Evolutionary conservation across 371 early-diverging fungal species (phyloP).

Genomic region (Rhizopus arrhizus): DNA sequence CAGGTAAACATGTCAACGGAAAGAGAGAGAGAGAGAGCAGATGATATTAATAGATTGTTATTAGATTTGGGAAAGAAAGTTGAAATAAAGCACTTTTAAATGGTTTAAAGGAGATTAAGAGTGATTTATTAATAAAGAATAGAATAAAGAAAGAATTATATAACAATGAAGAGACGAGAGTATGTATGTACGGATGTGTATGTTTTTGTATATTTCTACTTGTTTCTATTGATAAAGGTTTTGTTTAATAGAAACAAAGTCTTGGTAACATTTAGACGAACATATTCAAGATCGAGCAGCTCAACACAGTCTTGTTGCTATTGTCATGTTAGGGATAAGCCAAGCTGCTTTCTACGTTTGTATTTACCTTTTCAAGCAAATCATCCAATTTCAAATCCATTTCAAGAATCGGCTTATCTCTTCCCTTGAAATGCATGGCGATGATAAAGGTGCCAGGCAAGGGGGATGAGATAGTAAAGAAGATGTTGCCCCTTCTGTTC

Average conservation of each 20-base stretch:
- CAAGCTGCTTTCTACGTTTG: no score
- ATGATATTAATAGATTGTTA: neutral
- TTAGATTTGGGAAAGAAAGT: conserved; percentile 36
- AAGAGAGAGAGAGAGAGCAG: neutral
- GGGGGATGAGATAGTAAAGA: conserved; percentile 85
- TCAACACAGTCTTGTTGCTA: conserved; percentile 92
- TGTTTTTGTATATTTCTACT: conserved; percentile 14
- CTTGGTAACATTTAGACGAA: conserved; percentile 73
- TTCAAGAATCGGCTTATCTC: conserved; percentile 92
- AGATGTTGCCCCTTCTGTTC: conserved; percentile 85
- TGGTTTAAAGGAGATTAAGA: neutral
- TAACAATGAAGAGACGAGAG: neutral
- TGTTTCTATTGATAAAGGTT: conserved; percentile 53
- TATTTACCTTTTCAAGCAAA: conserved; percentile 80
- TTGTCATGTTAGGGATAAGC: conserved; percentile 9
- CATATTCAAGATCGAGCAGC: conserved; percentile 90
- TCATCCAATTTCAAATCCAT: conserved; percentile 96
- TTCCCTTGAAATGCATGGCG: conserved; percentile 84
- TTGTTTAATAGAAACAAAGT: conserved; percentile 45
- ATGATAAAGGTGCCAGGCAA: conserved; percentile 89
- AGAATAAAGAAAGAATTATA: conserved; percentile 3
- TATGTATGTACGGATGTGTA: neutral
- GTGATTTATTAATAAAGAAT: conserved; percentile 3
- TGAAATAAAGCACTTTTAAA: neutral
- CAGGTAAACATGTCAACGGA: conserved; percentile 62